phyloP scores from a whole-genome alignment of 331 rosid genomes.

The Cydonia oblonga region DNA sequence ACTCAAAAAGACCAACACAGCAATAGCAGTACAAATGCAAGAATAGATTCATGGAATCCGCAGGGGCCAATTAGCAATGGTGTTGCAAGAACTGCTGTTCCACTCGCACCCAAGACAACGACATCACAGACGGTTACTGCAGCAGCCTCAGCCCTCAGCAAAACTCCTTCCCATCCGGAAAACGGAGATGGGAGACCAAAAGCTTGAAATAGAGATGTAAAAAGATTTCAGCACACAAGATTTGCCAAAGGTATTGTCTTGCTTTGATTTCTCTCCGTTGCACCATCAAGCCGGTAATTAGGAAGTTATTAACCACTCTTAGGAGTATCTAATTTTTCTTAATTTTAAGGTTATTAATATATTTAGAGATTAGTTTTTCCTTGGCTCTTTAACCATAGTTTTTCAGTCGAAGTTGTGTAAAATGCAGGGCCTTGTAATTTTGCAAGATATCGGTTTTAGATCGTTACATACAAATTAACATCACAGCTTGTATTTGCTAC shows the following conservation, averaged over 20 bases:
- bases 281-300: slow-evolving; percentile 15
- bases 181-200: slow-evolving; percentile 38
- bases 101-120: slow-evolving; percentile 27
- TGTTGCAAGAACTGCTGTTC: slow-evolving; percentile 30
- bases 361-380: slow-evolving; percentile 35
- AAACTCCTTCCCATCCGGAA: slow-evolving; percentile 31
- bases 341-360: slow-evolving; percentile 20
- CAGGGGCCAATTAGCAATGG: slow-evolving; percentile 38
- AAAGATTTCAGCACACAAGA: slow-evolving; percentile 29
- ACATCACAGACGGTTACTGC: slow-evolving; percentile 25
- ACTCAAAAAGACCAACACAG: slow-evolving; percentile 33
- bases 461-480: slow-evolving; percentile 12
- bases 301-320: slow-evolving; percentile 16
- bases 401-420: slow-evolving; percentile 39
- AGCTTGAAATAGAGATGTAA: slow-evolving; percentile 28
- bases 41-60: slow-evolving; percentile 27
- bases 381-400: slow-evolving; percentile 30
- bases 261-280: neutral
- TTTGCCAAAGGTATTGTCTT: slow-evolving; percentile 24
- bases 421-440: slow-evolving; percentile 46
- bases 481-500: slow-evolving; percentile 16
- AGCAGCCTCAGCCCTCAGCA: slow-evolving; percentile 25
- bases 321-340: slow-evolving; percentile 25
- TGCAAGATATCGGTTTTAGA: slow-evolving; percentile 18
- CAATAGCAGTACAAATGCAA: slow-evolving; percentile 38